phyloP scores from a whole-genome alignment of 495 filamentous ascomycete species.

The Letharia columbiana region DNA sequence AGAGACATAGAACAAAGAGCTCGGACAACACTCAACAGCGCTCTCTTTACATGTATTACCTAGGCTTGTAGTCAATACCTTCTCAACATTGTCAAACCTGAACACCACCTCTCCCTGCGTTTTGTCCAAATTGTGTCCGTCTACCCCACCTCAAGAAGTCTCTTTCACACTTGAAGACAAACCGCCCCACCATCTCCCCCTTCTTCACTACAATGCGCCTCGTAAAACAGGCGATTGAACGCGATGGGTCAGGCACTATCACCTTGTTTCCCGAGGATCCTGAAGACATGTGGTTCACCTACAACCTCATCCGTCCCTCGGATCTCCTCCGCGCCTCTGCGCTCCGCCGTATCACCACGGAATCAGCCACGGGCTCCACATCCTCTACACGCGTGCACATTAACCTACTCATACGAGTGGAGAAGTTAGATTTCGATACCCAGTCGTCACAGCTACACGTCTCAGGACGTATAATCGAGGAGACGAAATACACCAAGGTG shows the following conservation, averaged over 20 bases:
- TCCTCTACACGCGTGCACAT: slow-evolving; percentile 66
- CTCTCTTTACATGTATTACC: neutral
- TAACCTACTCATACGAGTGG: slow-evolving; percentile 72
- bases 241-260: slow-evolving; percentile 67
- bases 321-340: slow-evolving; percentile 79
- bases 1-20: neutral
- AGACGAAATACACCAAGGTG: slow-evolving; percentile 75
- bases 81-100: too few species aligned
- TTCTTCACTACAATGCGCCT: slow-evolving; percentile 47
- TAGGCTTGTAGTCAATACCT: too few species aligned
- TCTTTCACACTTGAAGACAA: neutral
- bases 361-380: slow-evolving; percentile 65
- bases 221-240: slow-evolving; percentile 63
- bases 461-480: slow-evolving; percentile 67
- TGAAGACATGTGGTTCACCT: slow-evolving; percentile 98
- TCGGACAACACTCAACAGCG: neutral
- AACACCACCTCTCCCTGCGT: too few species aligned
- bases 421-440: slow-evolving; percentile 81
- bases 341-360: slow-evolving; percentile 67
- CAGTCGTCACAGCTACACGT: slow-evolving; percentile 77
- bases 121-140: neutral
- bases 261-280: slow-evolving; percentile 82
- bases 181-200: neutral
- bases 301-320: slow-evolving; percentile 78
- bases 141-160: neutral